Percentiles rank a stretch among this genome's conserved stretches.
Evolutionary conservation across 192 early-diverging fungal genomes (phyloP).

Genomic region (Linderina pennispora): DNA sequence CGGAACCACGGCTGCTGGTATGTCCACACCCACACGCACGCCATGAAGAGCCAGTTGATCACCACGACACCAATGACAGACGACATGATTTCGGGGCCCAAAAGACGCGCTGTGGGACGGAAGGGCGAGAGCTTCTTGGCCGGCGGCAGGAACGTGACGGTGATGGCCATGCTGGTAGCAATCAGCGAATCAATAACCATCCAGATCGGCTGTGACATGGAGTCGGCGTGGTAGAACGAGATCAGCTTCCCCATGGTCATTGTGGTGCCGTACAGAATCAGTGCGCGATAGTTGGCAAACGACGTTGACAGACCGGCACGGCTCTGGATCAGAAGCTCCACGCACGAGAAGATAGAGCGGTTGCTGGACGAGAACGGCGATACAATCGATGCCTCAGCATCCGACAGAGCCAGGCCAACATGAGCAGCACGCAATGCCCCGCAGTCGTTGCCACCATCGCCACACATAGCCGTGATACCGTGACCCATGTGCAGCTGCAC

Average conservation of each 20-base stretch:
- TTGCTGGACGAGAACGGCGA: conserved; percentile 67
- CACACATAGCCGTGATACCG: conserved; percentile 75
- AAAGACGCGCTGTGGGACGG: conserved; percentile 64
- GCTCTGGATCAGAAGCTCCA: conserved; percentile 62
- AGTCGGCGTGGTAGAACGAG: conserved; percentile 61
- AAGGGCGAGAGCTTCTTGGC: conserved; percentile 46
- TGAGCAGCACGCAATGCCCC: conserved; percentile 78
- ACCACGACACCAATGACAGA: conserved; percentile 56
- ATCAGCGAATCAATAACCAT: conserved; percentile 65
- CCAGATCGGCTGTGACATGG: conserved; percentile 59
- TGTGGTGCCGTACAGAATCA: conserved; percentile 62
- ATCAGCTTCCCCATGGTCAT: conserved; percentile 58
- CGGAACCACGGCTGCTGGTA: conserved; percentile 56
- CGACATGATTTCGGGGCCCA: conserved; percentile 62
- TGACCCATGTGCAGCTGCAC: conserved; percentile 70
- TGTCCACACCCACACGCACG: conserved; percentile 47
- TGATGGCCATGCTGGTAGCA: conserved; percentile 53
- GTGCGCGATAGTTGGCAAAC: conserved; percentile 63
- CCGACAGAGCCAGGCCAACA: conserved; percentile 72
- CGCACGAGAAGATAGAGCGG: conserved; percentile 62
- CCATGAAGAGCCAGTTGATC: conserved; percentile 61
- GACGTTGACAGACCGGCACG: conserved; percentile 64
- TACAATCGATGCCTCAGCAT: conserved; percentile 76
- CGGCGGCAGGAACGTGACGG: conserved; percentile 57
- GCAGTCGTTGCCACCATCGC: conserved; percentile 82